Conservation (phyloP, 495 filamentous ascomycete genomes). For the Penicillium psychrofluorescens region DNA sequence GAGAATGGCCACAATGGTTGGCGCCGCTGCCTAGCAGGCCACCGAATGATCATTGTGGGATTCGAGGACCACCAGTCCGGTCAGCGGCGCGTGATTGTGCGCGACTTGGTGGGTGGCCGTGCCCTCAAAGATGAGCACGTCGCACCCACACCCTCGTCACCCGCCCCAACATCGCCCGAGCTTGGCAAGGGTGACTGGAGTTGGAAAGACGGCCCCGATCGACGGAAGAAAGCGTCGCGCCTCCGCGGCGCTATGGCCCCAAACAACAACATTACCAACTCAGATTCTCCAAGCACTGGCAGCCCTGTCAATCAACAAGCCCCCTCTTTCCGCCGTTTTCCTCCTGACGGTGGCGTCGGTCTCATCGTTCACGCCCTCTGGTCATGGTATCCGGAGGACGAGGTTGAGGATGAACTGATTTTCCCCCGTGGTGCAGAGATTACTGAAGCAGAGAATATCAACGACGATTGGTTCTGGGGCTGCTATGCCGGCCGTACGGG, state of each 20-base stretch:
- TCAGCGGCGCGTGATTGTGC: conserved; percentile 50
- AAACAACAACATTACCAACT: neutral
- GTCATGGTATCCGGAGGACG: conserved; percentile 63
- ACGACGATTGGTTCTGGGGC: conserved; percentile 81
- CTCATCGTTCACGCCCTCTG: conserved; percentile 55
- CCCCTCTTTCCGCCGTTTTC: conserved; percentile 39
- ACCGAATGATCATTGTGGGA: conserved; percentile 75
- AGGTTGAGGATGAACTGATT: conserved; percentile 61
- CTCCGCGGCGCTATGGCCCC: conserved; percentile 9
- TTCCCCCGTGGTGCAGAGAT: conserved; percentile 82
- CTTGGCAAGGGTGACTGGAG: conserved; percentile 35
- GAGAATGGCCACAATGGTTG: conserved; percentile 75
- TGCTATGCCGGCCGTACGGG: conserved; percentile 69
- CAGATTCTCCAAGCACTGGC: conserved; percentile 6
- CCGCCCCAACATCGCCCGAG: conserved; percentile 21
- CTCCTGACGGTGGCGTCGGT: conserved; percentile 64
- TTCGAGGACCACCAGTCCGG: conserved; percentile 56
- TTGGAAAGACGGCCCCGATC: conserved; percentile 43
- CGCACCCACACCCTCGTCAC: conserved; percentile 9
- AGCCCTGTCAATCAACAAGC: conserved; percentile 9
- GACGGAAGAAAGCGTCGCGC: conserved; percentile 43
- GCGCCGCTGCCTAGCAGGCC: conserved; percentile 70
- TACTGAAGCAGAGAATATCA: conserved; percentile 70
- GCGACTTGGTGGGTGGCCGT: conserved; percentile 68
- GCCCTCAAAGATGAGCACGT: conserved; percentile 49